Base-by-base conservation (phyloP, 371 early-diverging fungal genomes). In the Mucor sp. region DNA sequence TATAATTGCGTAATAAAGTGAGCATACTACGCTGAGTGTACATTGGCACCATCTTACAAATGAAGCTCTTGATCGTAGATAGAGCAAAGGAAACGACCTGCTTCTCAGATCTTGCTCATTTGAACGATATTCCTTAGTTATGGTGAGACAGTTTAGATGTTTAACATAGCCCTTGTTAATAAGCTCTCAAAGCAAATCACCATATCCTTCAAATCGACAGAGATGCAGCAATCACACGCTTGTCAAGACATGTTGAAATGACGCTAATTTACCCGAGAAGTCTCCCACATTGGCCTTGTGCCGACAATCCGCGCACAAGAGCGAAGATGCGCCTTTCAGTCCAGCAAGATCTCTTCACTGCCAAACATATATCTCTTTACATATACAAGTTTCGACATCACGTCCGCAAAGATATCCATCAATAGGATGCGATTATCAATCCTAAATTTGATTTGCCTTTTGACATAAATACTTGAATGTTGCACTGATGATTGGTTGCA, bases 401-500 rank as follows among this genome's bases (percentile, higher is more conserved):
- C 33, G 5, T 19, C n/a, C 8, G 4, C 1, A 19, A n/a, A n/a
- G 19, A 44, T 7, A 44, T 44, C 7, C 17, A n/a, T 37, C 37
- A 37, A 37, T 37, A 37, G 14, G 37, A 37, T 37, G 11, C 37
- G 37, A 37, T 37, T 37, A 37, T 37, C 37, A 37, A 37, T 37
- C 37, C 37, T 37, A 37, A 37, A 37, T 37, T 1, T 37, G 37
- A 37, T 37, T 37, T 37, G 19, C 17, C 19, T 44, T n/a, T 44
- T 17, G 43, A 62, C 3, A 35, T 55, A 50, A 41, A 27, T 37
- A 30, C 39, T 3, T 7, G 8, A 33, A 33, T 33, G 57, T 61
- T 39, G 61, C 56, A 57, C 19, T 62, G 60, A 44, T 44, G 44
- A 44, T 44, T 44, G 44, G 44, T 44, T 44, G 19, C 44, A 44